These are phyloP conservation scores for Paecilomyces niveus DNA, from an alignment of 2,329 filamentous ascomycete genomes.

Conservation along the genomic window DNA sequence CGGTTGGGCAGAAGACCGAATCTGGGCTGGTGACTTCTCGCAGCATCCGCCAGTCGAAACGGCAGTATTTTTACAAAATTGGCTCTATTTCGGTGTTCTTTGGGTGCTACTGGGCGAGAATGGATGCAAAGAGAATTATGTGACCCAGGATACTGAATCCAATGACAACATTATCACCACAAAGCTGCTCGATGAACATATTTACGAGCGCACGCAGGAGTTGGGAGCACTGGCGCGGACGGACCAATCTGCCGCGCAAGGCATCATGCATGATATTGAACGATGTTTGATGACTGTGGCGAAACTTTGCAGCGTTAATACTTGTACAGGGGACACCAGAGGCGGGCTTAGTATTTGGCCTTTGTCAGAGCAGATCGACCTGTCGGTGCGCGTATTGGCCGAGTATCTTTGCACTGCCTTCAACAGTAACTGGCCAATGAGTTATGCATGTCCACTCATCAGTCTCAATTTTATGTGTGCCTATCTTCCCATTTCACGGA, in stretches of 20 bases:
- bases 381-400: neutral
- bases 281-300: slow-evolving; percentile 1
- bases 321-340: neutral
- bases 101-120: neutral
- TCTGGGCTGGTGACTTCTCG: neutral
- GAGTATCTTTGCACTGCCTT: neutral
- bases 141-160: neutral
- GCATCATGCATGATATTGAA: slow-evolving; percentile 1
- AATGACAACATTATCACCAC: slow-evolving; percentile 1
- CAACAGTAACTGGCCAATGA: neutral
- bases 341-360: neutral
- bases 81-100: slow-evolving; percentile 2
- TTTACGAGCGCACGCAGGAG: neutral
- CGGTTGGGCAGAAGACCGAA: neutral
- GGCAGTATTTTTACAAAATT: slow-evolving; percentile 1
- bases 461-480: neutral
- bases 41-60: slow-evolving; percentile 1
- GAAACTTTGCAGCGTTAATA: slow-evolving; percentile 1
- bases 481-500: slow-evolving; percentile 1
- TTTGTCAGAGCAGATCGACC: neutral
- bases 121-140: slow-evolving; percentile 1
- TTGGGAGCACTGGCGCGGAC: neutral
- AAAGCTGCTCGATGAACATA: slow-evolving; percentile 2
- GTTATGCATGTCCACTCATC: neutral
- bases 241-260: neutral